Base-by-base conservation (phyloP, 257 asterid genomes). In the Paulownia fortunei region DNA sequence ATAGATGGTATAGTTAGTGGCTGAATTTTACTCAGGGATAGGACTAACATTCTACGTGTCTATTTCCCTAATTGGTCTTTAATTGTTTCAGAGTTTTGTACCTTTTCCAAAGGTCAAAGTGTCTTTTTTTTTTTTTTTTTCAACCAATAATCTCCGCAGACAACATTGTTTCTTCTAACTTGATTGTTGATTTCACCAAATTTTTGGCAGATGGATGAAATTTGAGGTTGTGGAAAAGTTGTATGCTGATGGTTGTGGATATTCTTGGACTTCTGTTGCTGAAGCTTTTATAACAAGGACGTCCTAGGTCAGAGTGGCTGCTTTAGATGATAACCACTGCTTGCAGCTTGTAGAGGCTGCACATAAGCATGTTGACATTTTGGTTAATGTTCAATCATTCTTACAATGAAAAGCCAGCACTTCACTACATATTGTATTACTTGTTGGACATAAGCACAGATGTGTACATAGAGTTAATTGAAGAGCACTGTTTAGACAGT, bases 311-410 rank as follows among this genome's bases (percentile, higher is more conserved):
- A 74, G 59, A 26, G 86, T 78, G 89, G 87, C 83, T 80, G 78
- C 76, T 69, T 89, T 91, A 86, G 86, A 92, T 94, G 99, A 84
- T 84, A 82, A 76, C 80, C 82, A 65, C 87, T 76, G 82, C 81
- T 82, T 89, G 99, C 99, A 91, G 97, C 98, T 91, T 84, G 74
- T 91, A 77, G 91, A 86, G 96, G 98, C 98, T 89, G 97, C 97
- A 82, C 61, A 83, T 81, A 85, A 94, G 98, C 86, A 94, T 94
- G 99, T 90, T 94, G 97, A 88, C 75, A 76, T 86, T 89, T 83
- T 87, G 80, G 89, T 84, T 92, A 82, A 87, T 87, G 70, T 86
- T 87, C 61, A 82, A 86, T 83, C 91, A 86, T 76, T 84, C 92
- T 76, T 86, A 88, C 83, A 72, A 86, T 84, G 96, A 89, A 79